phyloP scores from a whole-genome alignment of 2,329 filamentous ascomycete species.

The Botrytis fragariae region DNA sequence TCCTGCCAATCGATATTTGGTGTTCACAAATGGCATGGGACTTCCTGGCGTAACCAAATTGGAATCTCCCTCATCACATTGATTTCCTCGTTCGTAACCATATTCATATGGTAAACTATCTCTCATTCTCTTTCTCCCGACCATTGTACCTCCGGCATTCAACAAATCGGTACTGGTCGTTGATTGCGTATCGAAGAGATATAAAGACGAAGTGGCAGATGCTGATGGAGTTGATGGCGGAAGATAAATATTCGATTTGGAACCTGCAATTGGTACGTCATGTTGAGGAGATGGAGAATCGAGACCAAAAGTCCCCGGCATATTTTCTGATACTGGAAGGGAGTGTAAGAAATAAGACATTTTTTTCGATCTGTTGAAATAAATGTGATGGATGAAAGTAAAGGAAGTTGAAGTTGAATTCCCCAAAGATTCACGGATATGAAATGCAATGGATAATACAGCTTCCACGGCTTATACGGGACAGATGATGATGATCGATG shows the following conservation, averaged over 20 bases:
- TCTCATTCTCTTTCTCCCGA: constrained; percentile 27
- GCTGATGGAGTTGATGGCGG: constrained; percentile 43
- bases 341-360: constrained; percentile 30
- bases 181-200: constrained; percentile 31
- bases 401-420: not conserved
- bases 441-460: not conserved
- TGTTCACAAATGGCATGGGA: constrained; percentile 49
- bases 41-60: constrained; percentile 26
- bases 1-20: constrained; percentile 49
- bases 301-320: constrained; percentile 33
- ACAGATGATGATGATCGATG: not conserved
- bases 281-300: constrained; percentile 20
- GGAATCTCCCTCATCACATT: constrained; percentile 22
- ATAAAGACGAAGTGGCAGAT: constrained; percentile 38
- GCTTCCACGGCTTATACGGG: not conserved
- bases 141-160: not conserved
- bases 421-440: not conserved
- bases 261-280: constrained; percentile 32
- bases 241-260: constrained; percentile 44
- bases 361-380: not conserved
- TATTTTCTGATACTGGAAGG: constrained; percentile 20
- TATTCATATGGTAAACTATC: constrained; percentile 23
- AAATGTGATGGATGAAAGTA: not conserved
- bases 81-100: constrained; percentile 6
- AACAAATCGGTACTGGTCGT: constrained; percentile 10